phyloP scores from a whole-genome alignment of 345 rosid species.

The Balakata baccata region DNA sequence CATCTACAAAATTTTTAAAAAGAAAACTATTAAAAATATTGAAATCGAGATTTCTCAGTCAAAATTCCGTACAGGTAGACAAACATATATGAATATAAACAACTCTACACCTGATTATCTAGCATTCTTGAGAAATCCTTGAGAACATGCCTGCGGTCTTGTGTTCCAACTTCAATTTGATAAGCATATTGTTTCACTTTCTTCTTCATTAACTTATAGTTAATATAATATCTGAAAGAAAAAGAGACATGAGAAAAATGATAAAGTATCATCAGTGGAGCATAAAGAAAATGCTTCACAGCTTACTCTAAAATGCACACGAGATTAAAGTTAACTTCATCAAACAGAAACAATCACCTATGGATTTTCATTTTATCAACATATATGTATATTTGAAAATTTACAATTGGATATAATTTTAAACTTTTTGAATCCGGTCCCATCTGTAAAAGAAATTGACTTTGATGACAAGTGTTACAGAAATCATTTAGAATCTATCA shows the following conservation, averaged over 20 bases:
- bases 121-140: constrained; percentile 99
- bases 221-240: constrained; percentile 73
- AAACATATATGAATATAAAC: background rate
- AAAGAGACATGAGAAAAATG: constrained; percentile 8
- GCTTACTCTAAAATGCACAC: background rate
- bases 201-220: constrained; percentile 93
- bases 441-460: too few species aligned
- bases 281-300: constrained; percentile 3
- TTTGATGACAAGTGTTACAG: background rate
- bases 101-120: constrained; percentile 64
- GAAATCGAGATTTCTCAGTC: background rate
- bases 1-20: background rate
- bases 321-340: background rate
- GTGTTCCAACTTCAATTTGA: constrained; percentile 72
- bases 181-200: constrained; percentile 78
- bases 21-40: background rate
- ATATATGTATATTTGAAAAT: background rate
- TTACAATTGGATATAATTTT: too few species aligned
- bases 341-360: background rate
- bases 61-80: background rate
- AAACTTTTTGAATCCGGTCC: too few species aligned
- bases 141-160: constrained; percentile 80
- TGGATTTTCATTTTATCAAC: background rate
- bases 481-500: background rate
- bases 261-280: background rate